phyloP scores from a whole-genome alignment of 495 filamentous ascomycete species.

The Letharia columbiana region DNA sequence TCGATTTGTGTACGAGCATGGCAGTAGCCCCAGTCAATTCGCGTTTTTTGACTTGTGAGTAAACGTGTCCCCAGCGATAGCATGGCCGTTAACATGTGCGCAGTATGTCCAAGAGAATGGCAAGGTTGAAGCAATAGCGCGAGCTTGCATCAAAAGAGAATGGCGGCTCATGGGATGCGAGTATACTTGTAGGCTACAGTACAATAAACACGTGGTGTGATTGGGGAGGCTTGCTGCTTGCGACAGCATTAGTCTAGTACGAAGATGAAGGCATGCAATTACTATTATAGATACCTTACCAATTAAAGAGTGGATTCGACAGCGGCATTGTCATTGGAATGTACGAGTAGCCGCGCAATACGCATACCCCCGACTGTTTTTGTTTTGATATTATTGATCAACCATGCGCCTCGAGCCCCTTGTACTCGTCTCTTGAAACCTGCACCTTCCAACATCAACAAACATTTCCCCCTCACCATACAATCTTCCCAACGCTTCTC shows the following conservation, averaged over 20 bases:
- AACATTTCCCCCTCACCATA: background rate
- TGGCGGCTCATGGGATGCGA: conserved; percentile 10
- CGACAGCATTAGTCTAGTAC: conserved; percentile 4
- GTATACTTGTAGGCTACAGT: conserved; percentile 5
- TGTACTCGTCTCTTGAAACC: conserved; percentile 1
- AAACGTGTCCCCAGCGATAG: background rate
- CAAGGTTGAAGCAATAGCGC: conserved; percentile 13
- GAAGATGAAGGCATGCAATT: conserved; percentile 2
- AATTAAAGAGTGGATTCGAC: background rate
- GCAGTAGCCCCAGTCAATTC: conserved; percentile 88
- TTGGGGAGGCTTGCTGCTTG: background rate
- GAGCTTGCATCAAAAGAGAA: conserved; percentile 1
- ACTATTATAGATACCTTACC: conserved; percentile 7
- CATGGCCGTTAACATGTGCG: conserved; percentile 21
- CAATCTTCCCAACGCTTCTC: background rate
- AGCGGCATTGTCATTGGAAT: conserved; percentile 5
- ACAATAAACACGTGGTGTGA: conserved; percentile 9
- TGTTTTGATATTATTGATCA: conserved; percentile 5
- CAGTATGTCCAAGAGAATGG: conserved; percentile 51
- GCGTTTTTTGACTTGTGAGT: conserved; percentile 98
- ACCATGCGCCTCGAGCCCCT: background rate
- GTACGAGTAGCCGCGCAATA: conserved; percentile 9
- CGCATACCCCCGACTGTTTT: conserved; percentile 8
- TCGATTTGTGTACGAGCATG: conserved; percentile 91
- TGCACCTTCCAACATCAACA: conserved; percentile 2